A percentile compares a stretch with the other conserved stretches of the same genome.
Conservation (phyloP, 345 rosid genomes). For the Litchi chinensis region DNA sequence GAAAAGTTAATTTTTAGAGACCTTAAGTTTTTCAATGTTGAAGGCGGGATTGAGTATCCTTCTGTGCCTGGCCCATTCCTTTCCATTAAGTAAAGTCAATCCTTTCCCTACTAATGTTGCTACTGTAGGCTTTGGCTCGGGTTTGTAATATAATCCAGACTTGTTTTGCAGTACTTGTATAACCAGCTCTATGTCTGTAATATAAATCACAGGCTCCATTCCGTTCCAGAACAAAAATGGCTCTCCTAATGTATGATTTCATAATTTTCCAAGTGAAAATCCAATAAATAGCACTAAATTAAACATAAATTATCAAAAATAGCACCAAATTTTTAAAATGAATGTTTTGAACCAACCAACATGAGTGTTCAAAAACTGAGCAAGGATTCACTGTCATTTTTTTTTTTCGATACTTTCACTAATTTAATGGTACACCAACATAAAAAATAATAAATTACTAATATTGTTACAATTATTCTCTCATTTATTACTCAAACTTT, state of each 20-base stretch:
- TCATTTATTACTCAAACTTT: no score
- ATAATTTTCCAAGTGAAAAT: neutral
- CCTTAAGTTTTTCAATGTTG: conserved; percentile 19
- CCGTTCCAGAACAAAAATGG: conserved; percentile 49
- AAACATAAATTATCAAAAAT: no score
- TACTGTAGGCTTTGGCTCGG: conserved; percentile 20
- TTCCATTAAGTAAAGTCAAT: conserved; percentile 33
- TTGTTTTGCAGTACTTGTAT: conserved; percentile 45
- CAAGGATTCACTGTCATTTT: no score
- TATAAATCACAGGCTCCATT: conserved; percentile 38
- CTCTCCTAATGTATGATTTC: conserved; percentile 31
- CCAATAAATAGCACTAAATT: no score
- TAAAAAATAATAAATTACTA: no score
- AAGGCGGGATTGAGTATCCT: conserved; percentile 50
- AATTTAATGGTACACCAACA: no score
- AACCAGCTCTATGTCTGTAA: conserved; percentile 41
- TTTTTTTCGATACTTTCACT: no score
- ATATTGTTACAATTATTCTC: no score
- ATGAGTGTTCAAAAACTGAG: no score
- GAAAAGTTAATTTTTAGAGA: neutral
- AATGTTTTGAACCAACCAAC: no score
- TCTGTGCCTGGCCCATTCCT: conserved; percentile 45
- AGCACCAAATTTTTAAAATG: no score
- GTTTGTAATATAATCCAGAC: conserved; percentile 38
- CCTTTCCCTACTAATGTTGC: conserved; percentile 40